phyloP scores from a whole-genome alignment of 768 basidiomycete genomes.

The Lanmaoa rubissima region DNA sequence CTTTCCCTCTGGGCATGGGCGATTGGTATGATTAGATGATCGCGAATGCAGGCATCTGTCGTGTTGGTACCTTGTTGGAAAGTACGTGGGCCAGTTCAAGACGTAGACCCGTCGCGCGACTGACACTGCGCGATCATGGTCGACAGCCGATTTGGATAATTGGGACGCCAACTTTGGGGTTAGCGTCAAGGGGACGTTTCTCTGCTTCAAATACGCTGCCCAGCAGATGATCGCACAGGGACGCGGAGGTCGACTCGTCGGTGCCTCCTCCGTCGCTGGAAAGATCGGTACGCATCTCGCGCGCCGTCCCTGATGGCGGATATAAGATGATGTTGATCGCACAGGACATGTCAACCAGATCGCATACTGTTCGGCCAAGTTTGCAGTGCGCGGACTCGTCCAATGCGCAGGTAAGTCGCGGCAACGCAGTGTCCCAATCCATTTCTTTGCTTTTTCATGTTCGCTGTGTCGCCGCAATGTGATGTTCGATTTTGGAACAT shows the following conservation, averaged over 20 bases:
- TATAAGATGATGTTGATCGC: neutral
- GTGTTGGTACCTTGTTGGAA: conserved; percentile 1
- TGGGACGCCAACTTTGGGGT: conserved; percentile 29
- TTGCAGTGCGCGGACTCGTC: conserved; percentile 4
- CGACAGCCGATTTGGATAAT: conserved; percentile 10
- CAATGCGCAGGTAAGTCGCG: conserved; percentile 18
- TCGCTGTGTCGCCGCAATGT: neutral
- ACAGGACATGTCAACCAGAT: conserved; percentile 3
- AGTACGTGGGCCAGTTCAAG: neutral
- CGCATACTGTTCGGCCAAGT: conserved; percentile 17
- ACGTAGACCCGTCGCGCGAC: too few species aligned
- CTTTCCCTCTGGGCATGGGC: neutral
- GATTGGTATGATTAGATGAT: conserved; percentile 4
- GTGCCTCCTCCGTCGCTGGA: conserved; percentile 4
- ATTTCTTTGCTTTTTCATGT: neutral
- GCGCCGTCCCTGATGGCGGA: neutral
- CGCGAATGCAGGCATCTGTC: conserved; percentile 13
- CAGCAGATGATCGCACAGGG: conserved; percentile 24
- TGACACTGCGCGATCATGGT: neutral
- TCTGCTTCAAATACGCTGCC: conserved; percentile 23
- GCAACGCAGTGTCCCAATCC: neutral
- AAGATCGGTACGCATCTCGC: neutral
- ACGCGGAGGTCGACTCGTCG: conserved; percentile 1
- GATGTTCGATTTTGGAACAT: neutral
- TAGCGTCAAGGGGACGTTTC: conserved; percentile 23